phyloP scores from a whole-genome alignment of 768 basidiomycete genomes.

The Amanita fuliginea region DNA sequence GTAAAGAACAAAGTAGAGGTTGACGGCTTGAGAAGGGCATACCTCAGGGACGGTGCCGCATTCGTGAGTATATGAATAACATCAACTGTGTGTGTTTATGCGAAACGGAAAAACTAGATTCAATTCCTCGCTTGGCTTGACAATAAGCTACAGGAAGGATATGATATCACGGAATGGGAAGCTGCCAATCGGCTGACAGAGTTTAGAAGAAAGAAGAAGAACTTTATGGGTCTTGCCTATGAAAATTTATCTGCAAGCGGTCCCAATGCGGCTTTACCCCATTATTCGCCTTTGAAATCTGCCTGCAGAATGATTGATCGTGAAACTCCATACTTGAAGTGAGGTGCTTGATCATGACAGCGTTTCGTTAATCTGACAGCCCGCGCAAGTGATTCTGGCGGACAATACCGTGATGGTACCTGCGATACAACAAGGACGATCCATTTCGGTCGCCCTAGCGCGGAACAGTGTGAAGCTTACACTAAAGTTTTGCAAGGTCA shows the following conservation, averaged over 20 bases:
- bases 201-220: conserved; percentile 57
- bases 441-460: conserved; percentile 80
- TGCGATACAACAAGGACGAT: conserved; percentile 76
- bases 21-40: conserved; percentile 73
- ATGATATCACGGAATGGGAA: conserved; percentile 86
- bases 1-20: conserved; percentile 86
- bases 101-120: conserved; percentile 26
- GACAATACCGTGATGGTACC: conserved; percentile 84
- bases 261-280: conserved; percentile 87
- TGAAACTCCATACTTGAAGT: conserved; percentile 85
- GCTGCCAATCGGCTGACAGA: conserved; percentile 77
- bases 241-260: conserved; percentile 87
- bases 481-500: conserved; percentile 96
- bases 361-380: conserved; percentile 1
- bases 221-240: conserved; percentile 80
- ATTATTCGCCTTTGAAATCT: conserved; percentile 72
- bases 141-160: conserved; percentile 60
- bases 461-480: conserved; percentile 83
- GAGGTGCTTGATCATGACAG: conserved; percentile 17
- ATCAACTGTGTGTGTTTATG: conserved; percentile 1
- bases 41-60: conserved; percentile 83
- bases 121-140: conserved; percentile 91
- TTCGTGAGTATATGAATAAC: conserved; percentile 38
- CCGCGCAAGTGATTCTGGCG: conserved; percentile 93
- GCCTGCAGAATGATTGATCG: conserved; percentile 66